Percentiles rank a stretch among this genome's conserved stretches.
Conservation (phyloP, 768 basidiomycete species). For the Boletus rubescentipes region DNA sequence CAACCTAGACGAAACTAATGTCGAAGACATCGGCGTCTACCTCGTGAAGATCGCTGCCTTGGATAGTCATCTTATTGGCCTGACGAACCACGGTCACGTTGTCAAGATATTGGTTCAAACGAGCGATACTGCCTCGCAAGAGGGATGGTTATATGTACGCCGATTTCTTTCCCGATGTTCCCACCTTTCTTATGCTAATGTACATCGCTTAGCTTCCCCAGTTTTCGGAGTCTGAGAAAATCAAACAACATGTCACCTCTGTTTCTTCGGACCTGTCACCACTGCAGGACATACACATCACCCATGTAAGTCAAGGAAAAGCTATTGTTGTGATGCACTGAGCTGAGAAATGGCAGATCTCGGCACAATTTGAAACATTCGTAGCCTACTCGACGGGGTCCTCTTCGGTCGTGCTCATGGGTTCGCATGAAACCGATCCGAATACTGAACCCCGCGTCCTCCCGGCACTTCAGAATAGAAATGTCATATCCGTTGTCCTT, state of each 20-base stretch:
- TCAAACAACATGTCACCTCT: constrained; percentile 49
- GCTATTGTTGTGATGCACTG: not conserved
- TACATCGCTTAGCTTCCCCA: constrained; percentile 56
- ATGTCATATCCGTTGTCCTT: constrained; percentile 82
- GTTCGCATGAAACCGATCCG: constrained; percentile 46
- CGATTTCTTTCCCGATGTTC: not conserved
- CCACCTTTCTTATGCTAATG: not conserved
- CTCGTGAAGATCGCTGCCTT: constrained; percentile 83
- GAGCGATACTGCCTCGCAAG: constrained; percentile 36
- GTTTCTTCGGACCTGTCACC: constrained; percentile 35
- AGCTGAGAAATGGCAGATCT: constrained; percentile 50
- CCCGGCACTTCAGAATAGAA: constrained; percentile 69
- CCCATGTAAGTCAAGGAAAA: constrained; percentile 60
- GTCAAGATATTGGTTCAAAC: constrained; percentile 54
- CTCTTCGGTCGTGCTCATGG: constrained; percentile 74
- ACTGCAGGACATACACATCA: constrained; percentile 58
- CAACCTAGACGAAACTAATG: constrained; percentile 33
- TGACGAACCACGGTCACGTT: constrained; percentile 81
- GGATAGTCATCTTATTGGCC: constrained; percentile 67
- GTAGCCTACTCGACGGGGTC: constrained; percentile 75
- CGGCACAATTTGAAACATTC: constrained; percentile 82
- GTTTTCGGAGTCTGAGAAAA: constrained; percentile 62
- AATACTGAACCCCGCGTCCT: constrained; percentile 57
- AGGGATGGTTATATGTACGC: constrained; percentile 75
- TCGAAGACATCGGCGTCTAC: constrained; percentile 36